Evolutionary conservation across 2,329 filamentous ascomycete genomes (phyloP).

Genomic region (Dendrostoma leiphaemia): DNA sequence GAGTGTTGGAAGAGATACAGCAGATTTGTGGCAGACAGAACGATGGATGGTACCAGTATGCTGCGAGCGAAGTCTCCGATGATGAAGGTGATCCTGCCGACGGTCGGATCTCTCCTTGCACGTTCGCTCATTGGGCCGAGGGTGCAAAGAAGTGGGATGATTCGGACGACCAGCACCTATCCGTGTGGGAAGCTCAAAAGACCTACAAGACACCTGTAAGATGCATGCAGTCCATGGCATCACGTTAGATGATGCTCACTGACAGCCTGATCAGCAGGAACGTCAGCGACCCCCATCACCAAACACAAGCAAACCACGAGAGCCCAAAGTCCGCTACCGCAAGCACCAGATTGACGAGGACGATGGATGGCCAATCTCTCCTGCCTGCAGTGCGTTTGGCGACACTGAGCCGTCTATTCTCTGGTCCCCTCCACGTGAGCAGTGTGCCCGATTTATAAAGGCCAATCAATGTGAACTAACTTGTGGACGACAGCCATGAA

Average conservation of each 20-base stretch:
- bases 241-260: background rate
- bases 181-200: conserved; percentile 1
- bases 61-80: conserved; percentile 33
- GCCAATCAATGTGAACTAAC: conserved; percentile 17
- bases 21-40: background rate
- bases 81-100: conserved; percentile 37
- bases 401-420: conserved; percentile 11
- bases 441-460: background rate
- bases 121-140: conserved; percentile 37
- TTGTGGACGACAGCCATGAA: conserved; percentile 10
- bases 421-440: conserved; percentile 14
- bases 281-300: conserved; percentile 17
- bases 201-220: conserved; percentile 8
- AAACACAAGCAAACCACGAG: conserved; percentile 7
- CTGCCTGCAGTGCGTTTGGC: conserved; percentile 13
- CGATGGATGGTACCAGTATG: conserved; percentile 9
- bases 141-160: conserved; percentile 32
- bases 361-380: conserved; percentile 17
- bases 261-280: background rate
- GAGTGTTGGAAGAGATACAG: background rate
- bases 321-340: background rate
- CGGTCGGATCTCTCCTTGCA: conserved; percentile 39
- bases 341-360: conserved; percentile 27
- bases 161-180: conserved; percentile 6
- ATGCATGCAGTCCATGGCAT: background rate